Percentiles rank a stretch among this genome's conserved stretches.
Conservation (phyloP, 306 rosid genomes). For the Myrica gale region DNA sequence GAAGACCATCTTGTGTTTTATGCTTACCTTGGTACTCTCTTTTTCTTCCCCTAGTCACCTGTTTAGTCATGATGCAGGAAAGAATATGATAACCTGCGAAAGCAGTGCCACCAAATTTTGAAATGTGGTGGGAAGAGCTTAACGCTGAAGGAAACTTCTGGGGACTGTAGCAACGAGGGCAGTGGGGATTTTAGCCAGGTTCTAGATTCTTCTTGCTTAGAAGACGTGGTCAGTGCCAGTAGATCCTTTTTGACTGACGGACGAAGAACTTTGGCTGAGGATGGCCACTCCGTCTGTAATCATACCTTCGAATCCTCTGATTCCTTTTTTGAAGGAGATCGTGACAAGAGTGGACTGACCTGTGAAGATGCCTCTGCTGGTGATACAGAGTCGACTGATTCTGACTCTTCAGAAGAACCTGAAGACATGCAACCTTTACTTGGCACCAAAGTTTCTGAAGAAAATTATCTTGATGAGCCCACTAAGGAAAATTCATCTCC, state of each 20-base stretch:
- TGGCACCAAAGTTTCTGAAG: conserved; percentile 52
- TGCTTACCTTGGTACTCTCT: no score
- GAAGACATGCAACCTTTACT: conserved; percentile 68
- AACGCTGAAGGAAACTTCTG: conserved; percentile 58
- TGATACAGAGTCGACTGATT: conserved; percentile 67
- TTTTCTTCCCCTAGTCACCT: neutral
- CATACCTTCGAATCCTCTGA: conserved; percentile 35
- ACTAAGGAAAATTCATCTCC: conserved; percentile 61
- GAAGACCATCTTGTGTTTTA: neutral
- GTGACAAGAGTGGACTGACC: conserved; percentile 42
- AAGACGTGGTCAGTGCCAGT: conserved; percentile 76
- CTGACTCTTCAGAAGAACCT: conserved; percentile 79
- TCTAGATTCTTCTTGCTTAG: conserved; percentile 82
- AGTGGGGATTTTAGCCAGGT: conserved; percentile 50
- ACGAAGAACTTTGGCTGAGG: conserved; percentile 54
- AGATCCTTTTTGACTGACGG: conserved; percentile 85
- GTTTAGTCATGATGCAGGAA: conserved; percentile 63
- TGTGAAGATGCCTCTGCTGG: conserved; percentile 59
- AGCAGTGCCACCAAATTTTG: conserved; percentile 63
- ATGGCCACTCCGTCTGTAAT: conserved; percentile 26
- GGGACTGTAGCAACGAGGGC: conserved; percentile 51
- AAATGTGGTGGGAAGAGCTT: conserved; percentile 55
- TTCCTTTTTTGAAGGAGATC: conserved; percentile 68
- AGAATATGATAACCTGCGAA: conserved; percentile 76
- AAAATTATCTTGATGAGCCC: conserved; percentile 42